Percentiles rank a stretch among this genome's conserved stretches.
Evolutionary conservation across 768 basidiomycete species (phyloP).

Genomic region (Boletus speciosus): DNA sequence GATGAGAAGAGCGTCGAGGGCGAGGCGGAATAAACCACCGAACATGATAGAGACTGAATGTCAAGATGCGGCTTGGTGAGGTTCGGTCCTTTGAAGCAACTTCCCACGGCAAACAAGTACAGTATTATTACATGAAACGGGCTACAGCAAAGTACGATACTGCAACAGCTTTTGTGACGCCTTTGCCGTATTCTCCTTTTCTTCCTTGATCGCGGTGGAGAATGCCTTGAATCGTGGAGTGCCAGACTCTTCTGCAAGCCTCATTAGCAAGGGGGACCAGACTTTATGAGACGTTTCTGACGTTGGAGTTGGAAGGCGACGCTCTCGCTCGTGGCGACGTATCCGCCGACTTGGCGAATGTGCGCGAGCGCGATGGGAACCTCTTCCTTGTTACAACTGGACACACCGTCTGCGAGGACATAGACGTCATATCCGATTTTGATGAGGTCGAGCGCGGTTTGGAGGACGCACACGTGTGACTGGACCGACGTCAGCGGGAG

Average conservation of each 20-base stretch:
- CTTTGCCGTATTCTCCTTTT: constrained; percentile 57
- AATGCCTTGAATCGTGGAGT: constrained; percentile 69
- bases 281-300: constrained; percentile 24
- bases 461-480: constrained; percentile 89
- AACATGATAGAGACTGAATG: constrained; percentile 20
- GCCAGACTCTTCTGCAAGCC: constrained; percentile 51
- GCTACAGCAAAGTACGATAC: constrained; percentile 21
- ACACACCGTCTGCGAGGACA: constrained; percentile 81
- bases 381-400: constrained; percentile 77
- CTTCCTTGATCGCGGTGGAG: constrained; percentile 70
- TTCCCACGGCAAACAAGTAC: constrained; percentile 18
- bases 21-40: constrained; percentile 52
- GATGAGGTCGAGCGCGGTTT: constrained; percentile 73
- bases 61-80: background rate
- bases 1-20: constrained; percentile 75
- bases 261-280: constrained; percentile 12
- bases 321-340: constrained; percentile 79
- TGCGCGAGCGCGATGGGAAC: constrained; percentile 68
- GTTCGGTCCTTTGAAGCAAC: background rate
- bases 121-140: background rate
- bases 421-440: constrained; percentile 50
- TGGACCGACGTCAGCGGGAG: constrained; percentile 29
- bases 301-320: constrained; percentile 74
- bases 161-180: constrained; percentile 33
- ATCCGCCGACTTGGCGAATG: constrained; percentile 70